phyloP scores from a whole-genome alignment of 2,329 filamentous ascomycete genomes.

The Coniochaeta sp. region DNA sequence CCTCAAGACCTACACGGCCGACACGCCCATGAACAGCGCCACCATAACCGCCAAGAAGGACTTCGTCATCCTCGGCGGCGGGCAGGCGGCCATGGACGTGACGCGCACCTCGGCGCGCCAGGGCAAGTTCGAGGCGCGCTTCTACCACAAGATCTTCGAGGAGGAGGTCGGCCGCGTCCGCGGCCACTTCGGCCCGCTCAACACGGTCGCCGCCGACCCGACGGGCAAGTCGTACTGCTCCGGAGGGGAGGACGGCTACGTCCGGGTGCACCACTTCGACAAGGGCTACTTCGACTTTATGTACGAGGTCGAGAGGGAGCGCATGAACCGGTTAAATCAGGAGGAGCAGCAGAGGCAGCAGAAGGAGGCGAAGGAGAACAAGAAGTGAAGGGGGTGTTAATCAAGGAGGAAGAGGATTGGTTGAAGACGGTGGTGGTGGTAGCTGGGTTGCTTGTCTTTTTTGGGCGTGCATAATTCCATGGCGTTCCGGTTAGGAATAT shows the following conservation, averaged over 20 bases:
- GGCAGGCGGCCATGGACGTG: constrained; percentile 98
- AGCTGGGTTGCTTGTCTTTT: background rate
- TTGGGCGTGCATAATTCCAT: background rate
- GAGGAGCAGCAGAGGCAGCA: constrained; percentile 3
- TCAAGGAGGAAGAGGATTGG: too few relatives aligned
- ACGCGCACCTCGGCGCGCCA: constrained; percentile 89
- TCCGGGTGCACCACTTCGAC: constrained; percentile 97
- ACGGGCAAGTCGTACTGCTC: constrained; percentile 88
- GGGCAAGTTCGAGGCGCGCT: constrained; percentile 98
- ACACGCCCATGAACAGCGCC: constrained; percentile 95
- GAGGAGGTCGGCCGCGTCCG: constrained; percentile 96
- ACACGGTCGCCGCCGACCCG: constrained; percentile 92
- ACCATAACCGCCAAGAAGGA: constrained; percentile 93
- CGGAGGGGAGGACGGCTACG: constrained; percentile 97
- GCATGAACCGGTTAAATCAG: constrained; percentile 34
- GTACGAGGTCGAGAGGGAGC: constrained; percentile 96
- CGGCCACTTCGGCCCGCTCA: constrained; percentile 80
- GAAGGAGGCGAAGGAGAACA: constrained; percentile 1
- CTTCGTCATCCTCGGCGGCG: constrained; percentile 95
- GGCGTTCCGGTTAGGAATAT: background rate
- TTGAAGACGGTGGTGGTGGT: background rate
- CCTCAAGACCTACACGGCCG: constrained; percentile 85
- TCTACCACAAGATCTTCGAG: constrained; percentile 99
- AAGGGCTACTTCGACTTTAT: constrained; percentile 98
- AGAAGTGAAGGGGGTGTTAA: background rate